Conservation (phyloP, 2,329 filamentous ascomycete species). For the Alternaria novae-zelandiae region DNA sequence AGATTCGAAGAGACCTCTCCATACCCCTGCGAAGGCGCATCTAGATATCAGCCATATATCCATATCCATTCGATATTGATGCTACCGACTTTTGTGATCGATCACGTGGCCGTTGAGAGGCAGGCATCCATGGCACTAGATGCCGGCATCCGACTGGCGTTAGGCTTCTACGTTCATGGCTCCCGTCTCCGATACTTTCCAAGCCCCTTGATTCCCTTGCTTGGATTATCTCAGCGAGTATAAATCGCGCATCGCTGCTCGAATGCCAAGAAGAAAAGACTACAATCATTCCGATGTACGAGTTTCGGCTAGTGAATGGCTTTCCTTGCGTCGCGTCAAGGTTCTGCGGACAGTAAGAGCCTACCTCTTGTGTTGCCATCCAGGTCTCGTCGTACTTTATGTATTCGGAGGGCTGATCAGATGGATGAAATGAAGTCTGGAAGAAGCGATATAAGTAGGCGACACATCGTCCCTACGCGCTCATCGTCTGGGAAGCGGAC, state of each 20-base stretch:
- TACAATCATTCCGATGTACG: neutral
- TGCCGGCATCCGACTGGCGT: neutral
- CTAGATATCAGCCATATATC: neutral
- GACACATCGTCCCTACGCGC: neutral
- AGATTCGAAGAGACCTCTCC: neutral
- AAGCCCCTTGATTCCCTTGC: neutral
- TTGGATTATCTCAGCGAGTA: neutral
- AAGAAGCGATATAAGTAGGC: neutral
- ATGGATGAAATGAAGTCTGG: neutral
- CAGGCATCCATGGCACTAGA: neutral
- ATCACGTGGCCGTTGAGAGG: neutral
- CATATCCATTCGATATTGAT: conserved; percentile 6
- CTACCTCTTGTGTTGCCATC: neutral
- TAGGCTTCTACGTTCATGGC: neutral
- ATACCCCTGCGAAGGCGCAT: neutral
- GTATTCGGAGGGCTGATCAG: neutral
- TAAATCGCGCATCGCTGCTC: neutral
- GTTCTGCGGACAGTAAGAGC: neutral
- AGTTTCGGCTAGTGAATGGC: neutral
- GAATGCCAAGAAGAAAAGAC: neutral
- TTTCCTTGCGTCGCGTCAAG: neutral
- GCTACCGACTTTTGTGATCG: neutral
- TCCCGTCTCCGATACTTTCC: neutral
- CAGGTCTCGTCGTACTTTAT: neutral
- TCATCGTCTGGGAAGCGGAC: neutral